These are phyloP conservation scores for Russula brevipes DNA, from an alignment of 768 basidiomycete genomes.

Conservation along the genomic window DNA sequence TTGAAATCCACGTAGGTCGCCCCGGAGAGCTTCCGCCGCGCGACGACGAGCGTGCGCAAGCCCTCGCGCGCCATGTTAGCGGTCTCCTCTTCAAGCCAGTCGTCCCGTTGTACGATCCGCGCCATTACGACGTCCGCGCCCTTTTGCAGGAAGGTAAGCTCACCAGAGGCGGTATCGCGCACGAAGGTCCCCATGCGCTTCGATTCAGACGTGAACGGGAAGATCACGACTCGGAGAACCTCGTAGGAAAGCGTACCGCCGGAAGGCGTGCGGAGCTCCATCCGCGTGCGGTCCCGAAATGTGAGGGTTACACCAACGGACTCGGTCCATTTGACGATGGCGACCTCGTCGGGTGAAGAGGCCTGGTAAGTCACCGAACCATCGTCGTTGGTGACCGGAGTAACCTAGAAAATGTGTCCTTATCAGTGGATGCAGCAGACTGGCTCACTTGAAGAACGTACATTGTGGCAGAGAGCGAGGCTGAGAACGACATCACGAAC, in stretches of 20 bases:
- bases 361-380: conserved; percentile 96
- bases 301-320: conserved; percentile 88
- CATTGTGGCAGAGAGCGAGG: conserved; percentile 94
- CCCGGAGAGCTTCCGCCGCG: conserved; percentile 64
- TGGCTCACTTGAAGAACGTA: conserved; percentile 34
- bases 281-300: conserved; percentile 85
- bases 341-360: conserved; percentile 97
- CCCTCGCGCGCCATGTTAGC: conserved; percentile 99
- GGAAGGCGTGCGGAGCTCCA: conserved; percentile 70
- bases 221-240: conserved; percentile 70
- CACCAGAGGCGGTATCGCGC: conserved; percentile 66
- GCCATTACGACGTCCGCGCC: conserved; percentile 98
- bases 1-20: conserved; percentile 75
- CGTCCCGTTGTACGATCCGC: conserved; percentile 89
- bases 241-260: conserved; percentile 67
- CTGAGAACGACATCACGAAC: conserved; percentile 90
- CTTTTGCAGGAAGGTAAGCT: conserved; percentile 89
- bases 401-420: conserved; percentile 56
- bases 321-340: conserved; percentile 96
- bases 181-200: conserved; percentile 99
- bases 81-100: conserved; percentile 98
- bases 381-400: conserved; percentile 92
- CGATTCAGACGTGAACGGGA: conserved; percentile 97
- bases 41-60: conserved; percentile 89
- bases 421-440: background rate